Percentiles rank a stretch among this genome's conserved stretches.
Evolutionary conservation across 176 grass and related monocot species (phyloP).

Genomic region (Puya raimondii): DNA sequence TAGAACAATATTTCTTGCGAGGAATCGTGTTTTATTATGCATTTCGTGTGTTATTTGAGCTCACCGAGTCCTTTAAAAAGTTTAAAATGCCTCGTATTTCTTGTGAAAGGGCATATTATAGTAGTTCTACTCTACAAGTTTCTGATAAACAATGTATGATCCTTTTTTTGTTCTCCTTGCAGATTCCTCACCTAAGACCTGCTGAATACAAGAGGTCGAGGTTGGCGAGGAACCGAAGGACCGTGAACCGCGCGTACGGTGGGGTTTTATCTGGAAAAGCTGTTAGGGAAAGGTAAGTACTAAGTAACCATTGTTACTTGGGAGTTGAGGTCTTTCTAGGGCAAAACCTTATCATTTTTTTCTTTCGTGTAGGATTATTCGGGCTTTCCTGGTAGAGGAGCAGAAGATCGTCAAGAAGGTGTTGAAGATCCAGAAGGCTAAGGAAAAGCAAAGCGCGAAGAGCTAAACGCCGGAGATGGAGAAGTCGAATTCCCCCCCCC

Average conservation of each 20-base stretch:
- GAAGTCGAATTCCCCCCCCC: no score
- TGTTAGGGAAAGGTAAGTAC: constrained; percentile 51
- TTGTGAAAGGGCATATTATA: no score
- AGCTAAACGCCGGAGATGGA: constrained; percentile 23
- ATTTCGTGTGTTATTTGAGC: no score
- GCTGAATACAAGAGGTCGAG: constrained; percentile 57
- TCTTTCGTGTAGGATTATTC: constrained; percentile 41
- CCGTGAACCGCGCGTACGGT: constrained; percentile 67
- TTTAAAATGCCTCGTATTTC: no score
- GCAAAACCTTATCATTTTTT: not conserved
- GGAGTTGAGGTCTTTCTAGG: not conserved
- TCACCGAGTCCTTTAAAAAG: no score
- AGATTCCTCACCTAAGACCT: constrained; percentile 57
- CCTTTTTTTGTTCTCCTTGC: not conserved
- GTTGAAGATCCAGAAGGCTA: constrained; percentile 66
- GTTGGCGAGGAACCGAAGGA: constrained; percentile 51
- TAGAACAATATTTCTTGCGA: no score
- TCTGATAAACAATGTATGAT: not conserved
- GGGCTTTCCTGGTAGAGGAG: constrained; percentile 69
- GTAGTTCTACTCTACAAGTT: no score
- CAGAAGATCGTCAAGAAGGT: constrained; percentile 93
- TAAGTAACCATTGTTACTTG: not conserved
- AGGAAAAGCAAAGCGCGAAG: constrained; percentile 55
- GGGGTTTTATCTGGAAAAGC: constrained; percentile 66
- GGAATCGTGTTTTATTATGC: no score